Conservation (phyloP, 371 early-diverging fungal genomes). For the Amoeboradix gromovi region DNA sequence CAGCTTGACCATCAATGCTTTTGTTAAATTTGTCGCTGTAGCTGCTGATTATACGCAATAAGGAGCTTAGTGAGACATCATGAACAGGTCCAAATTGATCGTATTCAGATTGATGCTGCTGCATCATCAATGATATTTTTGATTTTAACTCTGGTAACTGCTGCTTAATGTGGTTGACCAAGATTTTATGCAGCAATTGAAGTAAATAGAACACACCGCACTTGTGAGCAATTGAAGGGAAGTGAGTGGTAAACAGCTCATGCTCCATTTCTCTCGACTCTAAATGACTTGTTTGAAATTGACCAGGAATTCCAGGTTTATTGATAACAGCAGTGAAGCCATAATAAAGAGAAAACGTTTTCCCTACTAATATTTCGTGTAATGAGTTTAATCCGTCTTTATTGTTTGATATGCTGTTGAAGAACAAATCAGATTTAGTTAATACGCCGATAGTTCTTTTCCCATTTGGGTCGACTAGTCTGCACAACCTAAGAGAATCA, state of each 20-base stretch:
- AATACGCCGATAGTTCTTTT: constrained; percentile 17
- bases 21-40: constrained; percentile 46
- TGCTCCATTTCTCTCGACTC: neutral
- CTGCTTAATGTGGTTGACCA: constrained; percentile 47
- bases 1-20: constrained; percentile 31
- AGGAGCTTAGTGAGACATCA: constrained; percentile 19
- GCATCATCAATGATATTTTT: constrained; percentile 38
- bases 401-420: constrained; percentile 1
- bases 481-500: constrained; percentile 14
- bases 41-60: constrained; percentile 41
- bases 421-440: constrained; percentile 18
- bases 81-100: constrained; percentile 30
- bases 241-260: neutral
- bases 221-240: neutral
- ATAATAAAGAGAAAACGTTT: neutral
- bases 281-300: neutral
- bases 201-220: neutral
- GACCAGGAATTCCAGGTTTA: neutral
- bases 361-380: neutral
- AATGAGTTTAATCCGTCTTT: neutral
- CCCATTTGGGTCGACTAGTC: constrained; percentile 15
- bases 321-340: neutral
- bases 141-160: constrained; percentile 48
- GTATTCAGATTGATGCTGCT: constrained; percentile 47
- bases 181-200: constrained; percentile 13